Evolutionary conservation across 2,329 filamentous ascomycete species (phyloP).

Genomic region (Talaromyces marneffei): DNA sequence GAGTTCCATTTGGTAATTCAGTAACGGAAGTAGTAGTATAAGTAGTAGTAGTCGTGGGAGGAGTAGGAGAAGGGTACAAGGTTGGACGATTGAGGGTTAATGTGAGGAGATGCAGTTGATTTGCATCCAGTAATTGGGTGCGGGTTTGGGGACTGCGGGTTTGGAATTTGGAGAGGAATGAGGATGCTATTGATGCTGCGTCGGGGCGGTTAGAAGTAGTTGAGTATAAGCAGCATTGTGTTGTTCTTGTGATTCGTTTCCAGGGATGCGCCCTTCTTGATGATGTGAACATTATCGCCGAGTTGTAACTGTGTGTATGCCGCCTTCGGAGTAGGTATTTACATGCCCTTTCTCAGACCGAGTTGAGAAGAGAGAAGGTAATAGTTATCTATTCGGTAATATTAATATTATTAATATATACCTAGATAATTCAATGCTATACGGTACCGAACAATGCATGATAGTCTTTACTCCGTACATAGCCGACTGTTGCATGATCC

Average conservation of each 20-base stretch:
- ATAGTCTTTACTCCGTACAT: not conserved
- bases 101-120: conserved; percentile 58
- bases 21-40: not conserved
- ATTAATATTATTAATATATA: not conserved
- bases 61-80: conserved; percentile 37
- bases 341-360: too few species aligned
- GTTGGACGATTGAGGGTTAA: conserved; percentile 51
- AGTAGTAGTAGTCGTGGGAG: too few species aligned
- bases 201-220: not conserved
- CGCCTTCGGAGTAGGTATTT: not conserved
- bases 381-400: too few species aligned
- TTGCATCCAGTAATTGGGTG: conserved; percentile 53
- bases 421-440: not conserved
- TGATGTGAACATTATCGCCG: not conserved
- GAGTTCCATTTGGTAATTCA: conserved; percentile 42
- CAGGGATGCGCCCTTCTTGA: not conserved
- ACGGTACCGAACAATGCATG: not conserved
- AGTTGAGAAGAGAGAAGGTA: too few species aligned
- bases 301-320: not conserved
- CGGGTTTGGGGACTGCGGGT: conserved; percentile 39
- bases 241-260: not conserved
- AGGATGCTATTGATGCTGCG: conserved; percentile 26
- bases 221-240: not conserved
- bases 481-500: not conserved
- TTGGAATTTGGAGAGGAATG: conserved; percentile 41